Percentiles rank a stretch among this genome's conserved stretches.
phyloP scores from a whole-genome alignment of 768 basidiomycete genomes.

The Coprinopsis marcescibilis region DNA sequence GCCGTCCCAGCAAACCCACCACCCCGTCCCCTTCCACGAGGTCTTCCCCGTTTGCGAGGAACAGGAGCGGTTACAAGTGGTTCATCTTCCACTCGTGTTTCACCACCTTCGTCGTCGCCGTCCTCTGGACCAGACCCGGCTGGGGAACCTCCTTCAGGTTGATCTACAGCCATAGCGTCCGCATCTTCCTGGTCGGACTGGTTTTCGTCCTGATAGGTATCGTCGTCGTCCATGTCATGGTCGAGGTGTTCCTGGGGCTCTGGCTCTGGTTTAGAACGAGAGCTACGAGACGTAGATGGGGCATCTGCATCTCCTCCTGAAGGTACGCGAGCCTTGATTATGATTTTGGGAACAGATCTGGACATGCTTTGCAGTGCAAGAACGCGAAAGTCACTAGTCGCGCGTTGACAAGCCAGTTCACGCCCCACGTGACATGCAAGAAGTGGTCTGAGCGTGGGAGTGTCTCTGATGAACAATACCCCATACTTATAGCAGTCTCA shows the following conservation, averaged over 20 bases:
- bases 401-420: no score
- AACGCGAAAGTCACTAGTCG: no score
- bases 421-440: no score
- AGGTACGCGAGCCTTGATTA: slow-evolving; percentile 44
- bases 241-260: slow-evolving; percentile 24
- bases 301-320: slow-evolving; percentile 21
- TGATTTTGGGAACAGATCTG: slow-evolving; percentile 37
- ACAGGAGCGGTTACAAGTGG: slow-evolving; percentile 26
- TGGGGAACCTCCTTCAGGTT: slow-evolving; percentile 3
- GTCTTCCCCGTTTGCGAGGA: slow-evolving; percentile 17
- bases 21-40: slow-evolving; percentile 31
- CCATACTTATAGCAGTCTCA: no score
- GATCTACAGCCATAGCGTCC: slow-evolving; percentile 27
- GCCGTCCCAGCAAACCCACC: slow-evolving; percentile 12
- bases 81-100: slow-evolving; percentile 28
- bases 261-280: slow-evolving; percentile 17
- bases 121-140: slow-evolving; percentile 20
- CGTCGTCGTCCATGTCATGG: slow-evolving; percentile 28
- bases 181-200: slow-evolving; percentile 19
- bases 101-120: slow-evolving; percentile 26
- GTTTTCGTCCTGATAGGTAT: slow-evolving; percentile 17
- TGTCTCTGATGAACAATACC: no score
- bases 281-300: slow-evolving; percentile 17
- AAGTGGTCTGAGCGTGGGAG: no score
- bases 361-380: no score